These are phyloP conservation scores for Aurinia saxatilis DNA, from an alignment of 345 rosid genomes.

Conservation along the genomic window DNA sequence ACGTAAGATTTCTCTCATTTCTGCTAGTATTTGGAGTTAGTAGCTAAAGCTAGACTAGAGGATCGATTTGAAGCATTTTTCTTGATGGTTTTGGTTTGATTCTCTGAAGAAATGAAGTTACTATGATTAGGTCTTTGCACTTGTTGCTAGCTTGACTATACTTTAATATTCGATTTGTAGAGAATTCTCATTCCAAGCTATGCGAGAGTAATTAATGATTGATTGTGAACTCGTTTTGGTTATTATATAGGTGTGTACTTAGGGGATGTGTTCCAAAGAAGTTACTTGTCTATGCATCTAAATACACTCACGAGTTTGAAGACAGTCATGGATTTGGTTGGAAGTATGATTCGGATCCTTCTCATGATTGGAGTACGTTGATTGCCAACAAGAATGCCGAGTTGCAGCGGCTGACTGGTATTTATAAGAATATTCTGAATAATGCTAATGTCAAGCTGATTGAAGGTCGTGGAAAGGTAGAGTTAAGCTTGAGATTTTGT, in stretches of 20 bases:
- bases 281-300: constrained; percentile 78
- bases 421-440: constrained; percentile 64
- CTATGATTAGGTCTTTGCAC: not conserved
- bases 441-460: constrained; percentile 69
- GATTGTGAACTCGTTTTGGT: not conserved
- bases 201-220: not conserved
- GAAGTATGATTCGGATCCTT: constrained; percentile 68
- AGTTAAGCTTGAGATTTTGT: not conserved
- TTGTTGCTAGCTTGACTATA: not conserved
- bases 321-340: constrained; percentile 94
- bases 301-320: constrained; percentile 83
- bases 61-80: not conserved
- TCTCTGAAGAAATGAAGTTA: not conserved
- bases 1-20: constrained; percentile 48
- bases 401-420: constrained; percentile 79
- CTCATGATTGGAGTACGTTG: constrained; percentile 88
- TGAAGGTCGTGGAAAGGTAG: constrained; percentile 97
- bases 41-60: not conserved
- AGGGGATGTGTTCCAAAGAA: constrained; percentile 99
- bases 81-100: not conserved
- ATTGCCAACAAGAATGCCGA: constrained; percentile 94
- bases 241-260: constrained; percentile 63
- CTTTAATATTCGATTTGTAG: too few relatives aligned
- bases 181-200: not conserved
- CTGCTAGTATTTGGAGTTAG: not conserved